Evolutionary conservation across 202 grass and related monocot genomes (phyloP).

Genomic region (Setaria italica): DNA sequence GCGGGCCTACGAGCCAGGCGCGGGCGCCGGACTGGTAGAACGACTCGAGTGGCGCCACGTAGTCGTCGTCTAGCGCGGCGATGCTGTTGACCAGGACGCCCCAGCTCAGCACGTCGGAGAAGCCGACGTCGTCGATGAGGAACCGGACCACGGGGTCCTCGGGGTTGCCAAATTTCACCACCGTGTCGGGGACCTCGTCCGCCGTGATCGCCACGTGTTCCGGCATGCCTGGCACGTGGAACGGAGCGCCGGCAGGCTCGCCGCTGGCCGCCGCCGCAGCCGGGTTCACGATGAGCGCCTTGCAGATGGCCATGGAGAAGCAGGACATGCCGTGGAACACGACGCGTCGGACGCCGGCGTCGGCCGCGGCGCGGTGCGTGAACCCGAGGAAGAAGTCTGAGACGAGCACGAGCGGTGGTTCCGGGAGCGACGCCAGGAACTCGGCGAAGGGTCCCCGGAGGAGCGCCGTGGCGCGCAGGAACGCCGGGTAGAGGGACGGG

Average conservation of each 20-base stretch:
- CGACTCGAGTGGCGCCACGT: slow-evolving; percentile 45
- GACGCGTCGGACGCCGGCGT: slow-evolving; percentile 59
- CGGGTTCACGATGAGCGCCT: slow-evolving; percentile 35
- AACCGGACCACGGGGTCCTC: slow-evolving; percentile 48
- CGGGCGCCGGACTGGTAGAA: slow-evolving; percentile 55
- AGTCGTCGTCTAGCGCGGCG: slow-evolving; percentile 54
- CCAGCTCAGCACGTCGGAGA: slow-evolving; percentile 48
- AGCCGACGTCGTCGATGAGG: slow-evolving; percentile 42
- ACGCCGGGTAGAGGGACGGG: slow-evolving; percentile 55
- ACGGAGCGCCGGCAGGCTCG: background rate
- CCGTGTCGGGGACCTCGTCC: slow-evolving; percentile 36
- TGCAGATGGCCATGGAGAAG: slow-evolving; percentile 69
- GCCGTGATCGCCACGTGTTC: slow-evolving; percentile 55
- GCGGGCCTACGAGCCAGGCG: slow-evolving; percentile 63
- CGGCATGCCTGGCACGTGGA: slow-evolving; percentile 53
- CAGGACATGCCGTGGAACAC: slow-evolving; percentile 76
- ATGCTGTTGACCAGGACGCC: slow-evolving; percentile 74
- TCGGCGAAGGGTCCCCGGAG: slow-evolving; percentile 49
- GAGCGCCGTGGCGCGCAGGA: slow-evolving; percentile 65
- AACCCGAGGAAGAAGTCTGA: slow-evolving; percentile 89
- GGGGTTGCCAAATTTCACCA: slow-evolving; percentile 41
- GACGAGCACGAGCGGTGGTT: slow-evolving; percentile 54
- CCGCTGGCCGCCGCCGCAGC: background rate
- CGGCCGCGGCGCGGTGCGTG: slow-evolving; percentile 36
- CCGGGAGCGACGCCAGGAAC: slow-evolving; percentile 51